These are phyloP conservation scores for Blastobotrys muscicola DNA, from an alignment of 805 yeast genomes.

Conservation along the genomic window DNA sequence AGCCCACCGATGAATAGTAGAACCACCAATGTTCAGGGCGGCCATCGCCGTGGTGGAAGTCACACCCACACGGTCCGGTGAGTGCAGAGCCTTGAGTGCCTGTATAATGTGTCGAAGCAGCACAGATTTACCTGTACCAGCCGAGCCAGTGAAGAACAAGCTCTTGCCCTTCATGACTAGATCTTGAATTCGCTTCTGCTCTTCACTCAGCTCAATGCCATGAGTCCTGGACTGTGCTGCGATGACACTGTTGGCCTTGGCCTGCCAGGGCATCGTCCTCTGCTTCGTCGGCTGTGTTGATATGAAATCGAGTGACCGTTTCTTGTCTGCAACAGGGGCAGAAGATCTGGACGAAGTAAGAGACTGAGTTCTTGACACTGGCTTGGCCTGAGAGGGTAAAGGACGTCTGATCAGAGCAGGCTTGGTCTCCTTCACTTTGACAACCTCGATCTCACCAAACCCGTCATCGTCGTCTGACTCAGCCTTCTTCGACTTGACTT, in stretches of 20 bases:
- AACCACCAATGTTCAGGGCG: conserved; percentile 84
- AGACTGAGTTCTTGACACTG: too few relatives aligned
- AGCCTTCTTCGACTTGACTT: too few relatives aligned
- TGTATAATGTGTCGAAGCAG: conserved; percentile 56
- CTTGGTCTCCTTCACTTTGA: background rate
- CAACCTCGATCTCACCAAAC: background rate
- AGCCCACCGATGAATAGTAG: conserved; percentile 73
- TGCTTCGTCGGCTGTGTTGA: background rate
- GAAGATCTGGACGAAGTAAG: background rate
- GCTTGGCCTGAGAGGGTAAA: too few relatives aligned
- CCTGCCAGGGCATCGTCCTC: background rate
- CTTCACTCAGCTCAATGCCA: conserved; percentile 18
- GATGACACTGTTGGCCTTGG: background rate
- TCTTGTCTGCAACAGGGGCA: background rate
- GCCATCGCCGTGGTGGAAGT: conserved; percentile 97
- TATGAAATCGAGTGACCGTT: too few relatives aligned
- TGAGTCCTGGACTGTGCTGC: background rate
- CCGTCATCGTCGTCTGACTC: conserved; percentile 2
- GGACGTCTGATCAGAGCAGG: background rate
- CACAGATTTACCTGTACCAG: conserved; percentile 96
- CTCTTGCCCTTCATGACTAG: conserved; percentile 45
- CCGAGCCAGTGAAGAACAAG: conserved; percentile 91
- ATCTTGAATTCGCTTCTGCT: conserved; percentile 47
- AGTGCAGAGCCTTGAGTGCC: conserved; percentile 32
- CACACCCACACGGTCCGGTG: conserved; percentile 52